Conservation (phyloP, 139 green algal genomes). For the Yamagishiella unicocca region DNA sequence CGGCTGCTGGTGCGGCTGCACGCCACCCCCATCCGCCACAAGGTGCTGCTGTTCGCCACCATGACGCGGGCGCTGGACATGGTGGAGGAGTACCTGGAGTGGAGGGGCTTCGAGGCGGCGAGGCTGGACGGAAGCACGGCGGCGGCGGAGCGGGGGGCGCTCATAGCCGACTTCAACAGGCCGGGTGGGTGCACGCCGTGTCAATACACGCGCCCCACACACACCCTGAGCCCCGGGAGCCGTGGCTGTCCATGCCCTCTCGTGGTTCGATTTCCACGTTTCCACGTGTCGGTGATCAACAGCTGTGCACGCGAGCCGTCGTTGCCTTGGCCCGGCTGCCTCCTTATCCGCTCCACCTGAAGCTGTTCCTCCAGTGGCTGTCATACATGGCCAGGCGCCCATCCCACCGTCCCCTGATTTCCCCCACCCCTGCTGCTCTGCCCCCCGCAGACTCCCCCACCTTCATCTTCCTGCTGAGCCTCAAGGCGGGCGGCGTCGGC, state of each 20-base stretch:
- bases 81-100: slow-evolving; percentile 77
- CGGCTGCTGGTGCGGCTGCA: slow-evolving; percentile 83
- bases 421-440: neutral
- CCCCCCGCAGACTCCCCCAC: slow-evolving; percentile 56
- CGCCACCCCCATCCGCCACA: slow-evolving; percentile 35
- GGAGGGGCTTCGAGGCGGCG: slow-evolving; percentile 62
- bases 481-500: slow-evolving; percentile 85
- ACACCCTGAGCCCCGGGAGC: too few relatives aligned
- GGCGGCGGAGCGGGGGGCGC: slow-evolving; percentile 59
- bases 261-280: too few relatives aligned
- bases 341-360: too few relatives aligned
- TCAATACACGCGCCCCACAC: too few relatives aligned
- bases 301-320: too few relatives aligned
- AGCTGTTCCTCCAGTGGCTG: too few relatives aligned
- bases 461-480: slow-evolving; percentile 83
- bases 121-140: slow-evolving; percentile 78
- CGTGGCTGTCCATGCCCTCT: too few relatives aligned
- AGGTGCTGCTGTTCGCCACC: slow-evolving; percentile 89
- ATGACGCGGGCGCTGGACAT: slow-evolving; percentile 82
- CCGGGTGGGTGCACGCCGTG: slow-evolving; percentile 54
- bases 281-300: too few relatives aligned
- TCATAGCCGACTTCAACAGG: slow-evolving; percentile 71
- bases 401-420: neutral
- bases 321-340: too few relatives aligned
- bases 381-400: too few relatives aligned